phyloP scores from a whole-genome alignment of 2,329 filamentous ascomycete species.

The Clarireedia paspali region DNA sequence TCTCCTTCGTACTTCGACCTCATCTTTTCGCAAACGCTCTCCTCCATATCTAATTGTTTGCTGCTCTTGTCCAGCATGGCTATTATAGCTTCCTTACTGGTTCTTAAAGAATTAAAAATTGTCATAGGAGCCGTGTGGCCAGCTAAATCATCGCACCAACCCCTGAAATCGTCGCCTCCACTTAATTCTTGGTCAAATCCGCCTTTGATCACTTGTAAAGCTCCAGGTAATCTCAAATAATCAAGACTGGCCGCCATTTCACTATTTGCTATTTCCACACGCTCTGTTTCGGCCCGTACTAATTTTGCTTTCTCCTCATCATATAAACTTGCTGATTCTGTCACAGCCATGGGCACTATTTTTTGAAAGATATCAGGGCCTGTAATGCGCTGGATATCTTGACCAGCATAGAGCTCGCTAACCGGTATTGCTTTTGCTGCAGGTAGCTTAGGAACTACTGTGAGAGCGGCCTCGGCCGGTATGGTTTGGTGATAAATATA shows the following conservation, averaged over 20 bases:
- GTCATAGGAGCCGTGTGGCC: slow-evolving; percentile 71
- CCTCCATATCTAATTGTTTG: slow-evolving; percentile 92
- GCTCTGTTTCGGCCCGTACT: slow-evolving; percentile 85
- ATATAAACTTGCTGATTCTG: slow-evolving; percentile 92
- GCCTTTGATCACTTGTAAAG: slow-evolving; percentile 85
- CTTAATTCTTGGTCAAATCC: slow-evolving; percentile 83
- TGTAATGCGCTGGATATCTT: slow-evolving; percentile 95
- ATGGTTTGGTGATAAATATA: slow-evolving; percentile 96
- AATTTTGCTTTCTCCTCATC: slow-evolving; percentile 98
- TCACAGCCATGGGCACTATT: slow-evolving; percentile 92
- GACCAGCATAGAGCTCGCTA: slow-evolving; percentile 90
- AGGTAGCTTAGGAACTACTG: slow-evolving; percentile 80
- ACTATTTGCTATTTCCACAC: slow-evolving; percentile 84
- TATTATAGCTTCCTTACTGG: slow-evolving; percentile 69
- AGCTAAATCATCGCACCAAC: slow-evolving; percentile 89
- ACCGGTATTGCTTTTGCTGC: slow-evolving; percentile 97
- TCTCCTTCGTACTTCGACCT: slow-evolving; percentile 90
- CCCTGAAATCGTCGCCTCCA: slow-evolving; percentile 84
- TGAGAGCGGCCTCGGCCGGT: slow-evolving; percentile 73
- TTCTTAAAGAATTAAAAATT: slow-evolving; percentile 71
- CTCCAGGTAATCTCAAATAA: slow-evolving; percentile 82
- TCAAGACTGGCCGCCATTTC: slow-evolving; percentile 95
- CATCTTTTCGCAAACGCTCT: slow-evolving; percentile 99
- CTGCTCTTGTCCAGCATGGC: slow-evolving; percentile 68
- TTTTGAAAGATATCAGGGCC: slow-evolving; percentile 95